A percentile compares a stretch with the other conserved stretches of the same genome.
These are phyloP conservation scores for Fragaria iinumae DNA, from an alignment of 306 rosid genomes.

Conservation along the genomic window DNA sequence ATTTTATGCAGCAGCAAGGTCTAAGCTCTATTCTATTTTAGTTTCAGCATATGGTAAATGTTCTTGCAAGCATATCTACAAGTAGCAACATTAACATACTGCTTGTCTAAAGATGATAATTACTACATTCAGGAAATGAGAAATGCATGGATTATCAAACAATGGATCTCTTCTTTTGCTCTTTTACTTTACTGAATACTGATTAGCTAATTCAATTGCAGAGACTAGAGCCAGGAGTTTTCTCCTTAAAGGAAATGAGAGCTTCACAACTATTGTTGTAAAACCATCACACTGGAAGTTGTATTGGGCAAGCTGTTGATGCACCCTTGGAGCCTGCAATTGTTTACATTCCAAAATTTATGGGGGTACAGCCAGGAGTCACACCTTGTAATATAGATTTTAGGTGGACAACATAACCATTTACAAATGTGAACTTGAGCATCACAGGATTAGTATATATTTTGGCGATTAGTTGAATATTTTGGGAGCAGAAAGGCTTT, in stretches of 20 bases:
- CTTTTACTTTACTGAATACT: background rate
- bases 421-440: background rate
- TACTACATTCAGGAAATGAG: background rate
- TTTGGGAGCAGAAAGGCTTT: background rate
- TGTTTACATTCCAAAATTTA: background rate
- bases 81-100: background rate
- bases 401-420: background rate
- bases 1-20: background rate
- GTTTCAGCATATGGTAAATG: background rate
- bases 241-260: background rate
- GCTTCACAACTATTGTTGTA: background rate
- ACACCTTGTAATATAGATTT: constrained; percentile 15
- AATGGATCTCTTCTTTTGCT: background rate
- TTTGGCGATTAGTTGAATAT: background rate
- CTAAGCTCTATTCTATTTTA: background rate
- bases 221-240: background rate
- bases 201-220: background rate
- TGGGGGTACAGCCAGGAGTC: background rate
- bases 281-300: background rate
- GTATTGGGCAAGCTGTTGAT: background rate
- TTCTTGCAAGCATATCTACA: background rate
- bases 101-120: background rate
- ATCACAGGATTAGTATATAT: background rate
- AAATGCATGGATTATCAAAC: background rate
- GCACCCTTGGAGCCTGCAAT: background rate